Evolutionary conservation across 257 asterid species (phyloP).

Genomic region (Solanum piurae): DNA sequence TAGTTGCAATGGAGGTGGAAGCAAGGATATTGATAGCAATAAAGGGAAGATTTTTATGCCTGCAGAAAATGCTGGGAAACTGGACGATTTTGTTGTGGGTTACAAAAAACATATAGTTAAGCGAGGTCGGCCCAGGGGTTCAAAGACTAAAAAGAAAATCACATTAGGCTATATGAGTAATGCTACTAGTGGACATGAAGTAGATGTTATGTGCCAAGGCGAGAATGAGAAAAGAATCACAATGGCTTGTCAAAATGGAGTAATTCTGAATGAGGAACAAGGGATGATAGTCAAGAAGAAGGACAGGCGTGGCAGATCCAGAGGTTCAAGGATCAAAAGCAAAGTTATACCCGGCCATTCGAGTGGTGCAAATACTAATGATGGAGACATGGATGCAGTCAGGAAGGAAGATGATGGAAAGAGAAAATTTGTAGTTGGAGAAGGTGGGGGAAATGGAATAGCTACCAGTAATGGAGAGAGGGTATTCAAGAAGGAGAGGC

Average conservation of each 20-base stretch:
- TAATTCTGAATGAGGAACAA: not conserved
- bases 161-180: not conserved
- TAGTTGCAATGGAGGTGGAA: not conserved
- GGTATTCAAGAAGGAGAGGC: not conserved
- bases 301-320: not conserved
- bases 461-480: not conserved
- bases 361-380: not conserved
- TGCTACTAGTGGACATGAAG: constrained; percentile 1
- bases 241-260: not conserved
- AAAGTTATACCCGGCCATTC: not conserved
- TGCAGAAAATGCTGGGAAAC: not conserved
- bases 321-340: not conserved
- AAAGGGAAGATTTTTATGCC: not conserved
- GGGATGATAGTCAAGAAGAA: not conserved
- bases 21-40: not conserved
- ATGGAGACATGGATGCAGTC: not conserved
- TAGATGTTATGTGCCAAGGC: not conserved
- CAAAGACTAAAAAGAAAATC: not conserved
- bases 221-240: not conserved
- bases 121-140: constrained; percentile 11
- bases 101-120: not conserved
- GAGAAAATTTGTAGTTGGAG: not conserved
- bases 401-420: not conserved
- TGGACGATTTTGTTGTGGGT: not conserved
- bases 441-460: not conserved